These are phyloP conservation scores for Pseudogymnoascus sp. DNA, from an alignment of 2,329 filamentous ascomycete genomes.

Conservation along the genomic window DNA sequence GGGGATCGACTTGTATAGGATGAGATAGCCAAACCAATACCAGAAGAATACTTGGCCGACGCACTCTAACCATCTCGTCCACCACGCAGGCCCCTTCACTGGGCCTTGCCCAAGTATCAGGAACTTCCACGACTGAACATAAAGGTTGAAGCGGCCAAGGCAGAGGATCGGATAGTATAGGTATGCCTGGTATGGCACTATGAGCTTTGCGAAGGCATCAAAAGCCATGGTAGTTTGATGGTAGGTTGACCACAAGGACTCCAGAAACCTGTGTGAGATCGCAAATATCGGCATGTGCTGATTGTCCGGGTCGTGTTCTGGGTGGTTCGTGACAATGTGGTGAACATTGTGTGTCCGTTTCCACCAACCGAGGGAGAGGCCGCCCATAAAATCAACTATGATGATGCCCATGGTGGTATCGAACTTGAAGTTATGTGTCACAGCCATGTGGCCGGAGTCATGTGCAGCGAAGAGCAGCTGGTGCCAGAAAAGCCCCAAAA, in stretches of 20 bases:
- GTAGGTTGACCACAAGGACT: slow-evolving; percentile 66
- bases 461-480: slow-evolving; percentile 91
- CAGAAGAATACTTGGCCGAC: slow-evolving; percentile 73
- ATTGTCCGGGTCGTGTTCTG: slow-evolving; percentile 94
- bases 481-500: slow-evolving; percentile 82
- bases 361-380: slow-evolving; percentile 92
- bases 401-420: slow-evolving; percentile 84
- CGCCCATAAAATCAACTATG: slow-evolving; percentile 82
- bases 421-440: slow-evolving; percentile 79
- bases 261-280: slow-evolving; percentile 72
- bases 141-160: slow-evolving; percentile 82
- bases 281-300: slow-evolving; percentile 86
- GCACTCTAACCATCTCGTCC: slow-evolving; percentile 76
- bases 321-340: slow-evolving; percentile 90
- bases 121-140: slow-evolving; percentile 71
- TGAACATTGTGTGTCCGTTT: slow-evolving; percentile 94
- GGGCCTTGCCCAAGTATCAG: slow-evolving; percentile 63
- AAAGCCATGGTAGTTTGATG: slow-evolving; percentile 75
- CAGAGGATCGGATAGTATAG: slow-evolving; percentile 75
- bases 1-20: slow-evolving; percentile 66
- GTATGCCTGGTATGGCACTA: slow-evolving; percentile 69
- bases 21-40: slow-evolving; percentile 76
- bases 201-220: slow-evolving; percentile 61
- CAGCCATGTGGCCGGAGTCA: slow-evolving; percentile 94
- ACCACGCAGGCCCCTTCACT: slow-evolving; percentile 67